Base-by-base conservation (phyloP, 768 basidiomycete species). In the Clitopilus passeckerianus region DNA sequence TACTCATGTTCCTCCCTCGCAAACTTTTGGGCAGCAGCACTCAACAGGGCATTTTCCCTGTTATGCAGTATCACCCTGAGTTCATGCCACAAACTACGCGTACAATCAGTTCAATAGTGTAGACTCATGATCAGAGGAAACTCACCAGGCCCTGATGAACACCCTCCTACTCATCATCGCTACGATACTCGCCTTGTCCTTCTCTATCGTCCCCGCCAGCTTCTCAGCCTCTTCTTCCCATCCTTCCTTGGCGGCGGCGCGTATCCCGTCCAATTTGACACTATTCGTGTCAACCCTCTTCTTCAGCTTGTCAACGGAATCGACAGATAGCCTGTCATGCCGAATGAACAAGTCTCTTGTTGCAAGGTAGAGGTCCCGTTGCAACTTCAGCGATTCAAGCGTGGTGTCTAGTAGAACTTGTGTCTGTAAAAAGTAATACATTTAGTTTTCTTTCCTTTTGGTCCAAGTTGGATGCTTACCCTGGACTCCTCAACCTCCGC, bases 11-110 rank as follows among this genome's bases (percentile, higher is more conserved):
- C 92, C 58, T 91, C 90, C 56, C 79, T 79, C 1, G 87, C 86
- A 70, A 95, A 91, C 0, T 75, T 74, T 70, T 91, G 86, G 60
- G 89, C 85, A 1, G 89, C 77, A 61, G 87, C 79, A 0, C 90
- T 89, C 24, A 95, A 73, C 34, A 95, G 79, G 0, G 90, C 81
- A 64, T 93, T 92, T 74, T 97, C 95, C 57, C 90, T 80, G 63
- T 95, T 94, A 71, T 97, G 94, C 50, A 96, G 75, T 35, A 98
- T 88, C 16, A 94, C 91, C 22, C 92, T 86, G n/a, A 96, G 79
- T 71, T 98, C 95, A 66, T 96, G 91, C 94, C 95, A 98, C 83
- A 97, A 84, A 64, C 95, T 94, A 64, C 30, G 34, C 27, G 7
- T 30, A 57, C 2, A 34, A 34, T 14, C 3, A 34, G 12, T 16